Conservation (phyloP, 495 filamentous ascomycete species). For the Hypoxylon subgilvum region DNA sequence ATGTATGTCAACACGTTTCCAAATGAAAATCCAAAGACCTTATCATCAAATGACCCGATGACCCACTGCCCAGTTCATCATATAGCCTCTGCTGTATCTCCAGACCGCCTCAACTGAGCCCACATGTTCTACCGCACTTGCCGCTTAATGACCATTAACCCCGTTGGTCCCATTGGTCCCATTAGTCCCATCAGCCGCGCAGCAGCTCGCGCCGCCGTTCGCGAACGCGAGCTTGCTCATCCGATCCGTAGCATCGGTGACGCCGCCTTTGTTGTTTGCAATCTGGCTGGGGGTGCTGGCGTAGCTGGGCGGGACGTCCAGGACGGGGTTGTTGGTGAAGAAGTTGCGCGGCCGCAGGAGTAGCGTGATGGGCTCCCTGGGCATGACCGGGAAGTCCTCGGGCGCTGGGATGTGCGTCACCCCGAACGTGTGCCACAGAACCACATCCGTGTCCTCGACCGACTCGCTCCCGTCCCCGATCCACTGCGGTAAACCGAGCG, state of each 20-base stretch:
- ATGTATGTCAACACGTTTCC: too few relatives aligned
- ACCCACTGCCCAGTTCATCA: not conserved
- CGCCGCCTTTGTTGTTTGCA: constrained; percentile 53
- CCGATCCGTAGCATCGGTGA: constrained; percentile 53
- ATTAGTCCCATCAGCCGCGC: constrained; percentile 37
- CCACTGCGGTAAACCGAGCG: constrained; percentile 80
- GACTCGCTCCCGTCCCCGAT: constrained; percentile 73
- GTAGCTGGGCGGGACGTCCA: constrained; percentile 87
- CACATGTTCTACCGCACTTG: too few relatives aligned
- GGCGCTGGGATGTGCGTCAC: constrained; percentile 90
- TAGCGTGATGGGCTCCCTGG: constrained; percentile 85
- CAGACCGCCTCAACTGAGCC: too few relatives aligned
- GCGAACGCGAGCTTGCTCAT: constrained; percentile 53
- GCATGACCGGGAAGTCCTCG: constrained; percentile 96
- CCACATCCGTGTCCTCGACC: constrained; percentile 85
- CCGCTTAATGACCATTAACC: constrained; percentile 27
- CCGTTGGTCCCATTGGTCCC: constrained; percentile 38
- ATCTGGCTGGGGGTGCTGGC: constrained; percentile 75
- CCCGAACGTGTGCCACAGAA: constrained; percentile 97
- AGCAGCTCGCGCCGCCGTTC: constrained; percentile 32
- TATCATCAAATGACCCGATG: too few relatives aligned
- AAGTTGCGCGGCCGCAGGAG: constrained; percentile 86
- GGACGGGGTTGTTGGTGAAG: constrained; percentile 80
- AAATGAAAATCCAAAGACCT: too few relatives aligned
- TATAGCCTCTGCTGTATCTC: too few relatives aligned